Evolutionary conservation across 1,284 basidiomycete species (phyloP), one percentile per base, ranked within the genome.

Genomic region (Pseudozyma thailandica): DNA sequence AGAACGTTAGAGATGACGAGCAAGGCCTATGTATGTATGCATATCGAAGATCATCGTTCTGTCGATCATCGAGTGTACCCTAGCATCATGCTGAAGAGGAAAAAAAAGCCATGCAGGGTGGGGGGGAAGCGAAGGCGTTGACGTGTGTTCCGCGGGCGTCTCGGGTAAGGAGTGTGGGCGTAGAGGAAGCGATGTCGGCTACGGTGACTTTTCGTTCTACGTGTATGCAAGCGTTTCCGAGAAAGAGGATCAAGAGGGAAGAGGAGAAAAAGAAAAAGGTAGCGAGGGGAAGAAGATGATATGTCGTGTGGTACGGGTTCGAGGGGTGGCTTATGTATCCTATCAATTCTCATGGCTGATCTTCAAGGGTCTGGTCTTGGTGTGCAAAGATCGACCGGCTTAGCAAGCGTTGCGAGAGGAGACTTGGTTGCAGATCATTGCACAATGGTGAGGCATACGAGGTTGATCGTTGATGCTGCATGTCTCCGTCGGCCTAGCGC

Each of bases 61-160:
- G 7, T 20, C 30, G 30, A 31, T 31, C 30, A 31, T 31, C 30
- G n/a, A n/a, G n/a, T n/a, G n/a, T n/a, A n/a, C n/a, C n/a, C n/a
- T n/a, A n/a, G n/a, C n/a, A n/a, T n/a, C n/a, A n/a, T n/a, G n/a
- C n/a, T n/a, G n/a, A n/a, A n/a, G n/a, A n/a, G n/a, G 6, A 16
- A n/a, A 5, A 35, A 16, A 16, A 9, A 9, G 33, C 13, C 33
- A n/a, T 35, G 33, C 30, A 15, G 30, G 9, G 35, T 6, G n/a
- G 35, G n/a, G 30, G n/a, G 33, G 35, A 53, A 44, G 44, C 42
- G 48, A 47, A 31, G 61, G 54, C 50, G 47, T 56, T 56, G 53
- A 49, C 41, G 46, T 43, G 27, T 8, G 16, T 38, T 56, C 53
- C 23, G 47, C 39, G 39, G 47, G 26, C 33, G 16, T 15, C 51